A percentile compares a stretch with the other conserved stretches of the same genome.
Conservation (phyloP, 1,139 yeast genomes). For the Kluyveromyces sp. region DNA sequence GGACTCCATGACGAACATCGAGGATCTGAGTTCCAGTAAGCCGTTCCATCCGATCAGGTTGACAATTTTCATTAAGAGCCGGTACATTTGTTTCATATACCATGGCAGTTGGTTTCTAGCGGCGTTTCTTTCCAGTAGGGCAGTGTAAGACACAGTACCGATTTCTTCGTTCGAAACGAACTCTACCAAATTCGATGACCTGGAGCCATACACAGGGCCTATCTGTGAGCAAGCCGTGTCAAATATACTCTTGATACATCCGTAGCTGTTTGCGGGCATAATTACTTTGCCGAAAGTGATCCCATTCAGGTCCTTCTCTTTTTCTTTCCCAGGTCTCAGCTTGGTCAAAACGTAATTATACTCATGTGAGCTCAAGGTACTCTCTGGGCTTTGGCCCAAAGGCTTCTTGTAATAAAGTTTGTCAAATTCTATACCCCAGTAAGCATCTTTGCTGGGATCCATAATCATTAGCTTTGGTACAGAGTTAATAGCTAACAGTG, state of each 20-base stretch:
- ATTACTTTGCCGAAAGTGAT: slow-evolving; percentile 52
- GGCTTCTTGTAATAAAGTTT: slow-evolving; percentile 27
- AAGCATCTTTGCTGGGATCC: slow-evolving; percentile 19
- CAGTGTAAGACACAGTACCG: slow-evolving; percentile 51
- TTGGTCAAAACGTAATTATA: slow-evolving; percentile 48
- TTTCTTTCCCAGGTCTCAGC: slow-evolving; percentile 22
- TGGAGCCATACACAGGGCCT: slow-evolving; percentile 52
- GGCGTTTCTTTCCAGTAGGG: slow-evolving; percentile 66
- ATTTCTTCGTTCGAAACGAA: slow-evolving; percentile 40
- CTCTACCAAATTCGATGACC: slow-evolving; percentile 39
- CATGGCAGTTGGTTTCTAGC: slow-evolving; percentile 72
- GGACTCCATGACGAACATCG: slow-evolving; percentile 91
- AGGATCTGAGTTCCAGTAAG: slow-evolving; percentile 69
- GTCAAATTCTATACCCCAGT: slow-evolving; percentile 14
- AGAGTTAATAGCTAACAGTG: slow-evolving; percentile 76
- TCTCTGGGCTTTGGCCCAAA: slow-evolving; percentile 33
- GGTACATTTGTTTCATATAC: slow-evolving; percentile 57
- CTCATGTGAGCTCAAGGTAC: slow-evolving; percentile 59
- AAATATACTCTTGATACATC: slow-evolving; percentile 49
- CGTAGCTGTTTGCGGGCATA: slow-evolving; percentile 62
- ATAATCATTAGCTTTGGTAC: slow-evolving; percentile 51
- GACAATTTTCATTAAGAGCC: slow-evolving; percentile 55
- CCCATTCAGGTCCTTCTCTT: slow-evolving; percentile 21
- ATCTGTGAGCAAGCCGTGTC: slow-evolving; percentile 33
- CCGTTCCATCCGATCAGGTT: slow-evolving; percentile 82